Percentiles rank a stretch among this genome's conserved stretches.
These are phyloP conservation scores for Heracleum sosnowskyi DNA, from an alignment of 129 eudicot genomes.

Conservation along the genomic window DNA sequence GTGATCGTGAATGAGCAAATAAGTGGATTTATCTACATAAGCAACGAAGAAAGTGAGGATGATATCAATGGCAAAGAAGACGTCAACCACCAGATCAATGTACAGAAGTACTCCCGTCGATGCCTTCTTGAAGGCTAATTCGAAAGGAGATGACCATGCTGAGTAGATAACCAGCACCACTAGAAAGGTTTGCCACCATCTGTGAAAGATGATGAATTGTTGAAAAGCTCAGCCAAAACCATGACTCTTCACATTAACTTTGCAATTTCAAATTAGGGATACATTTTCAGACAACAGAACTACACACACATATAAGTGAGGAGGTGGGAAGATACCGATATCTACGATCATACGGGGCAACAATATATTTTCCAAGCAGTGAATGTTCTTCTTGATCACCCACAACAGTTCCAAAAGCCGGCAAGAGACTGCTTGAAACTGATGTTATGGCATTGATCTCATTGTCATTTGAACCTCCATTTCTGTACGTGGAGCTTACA, in stretches of 20 bases:
- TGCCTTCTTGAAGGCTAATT: conserved; percentile 64
- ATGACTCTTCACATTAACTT: neutral
- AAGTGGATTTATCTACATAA: conserved; percentile 66
- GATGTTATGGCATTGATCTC: conserved; percentile 42
- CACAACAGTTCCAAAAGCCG: conserved; percentile 76
- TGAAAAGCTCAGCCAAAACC: neutral
- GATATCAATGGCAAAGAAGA: conserved; percentile 61
- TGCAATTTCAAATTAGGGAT: neutral
- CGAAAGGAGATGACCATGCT: conserved; percentile 86
- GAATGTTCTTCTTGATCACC: conserved; percentile 38
- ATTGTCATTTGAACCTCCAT: conserved; percentile 39
- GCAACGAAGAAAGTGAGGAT: conserved; percentile 79
- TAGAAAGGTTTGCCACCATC: conserved; percentile 88
- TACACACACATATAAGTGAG: neutral
- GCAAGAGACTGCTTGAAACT: conserved; percentile 70
- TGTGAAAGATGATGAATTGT: conserved; percentile 3
- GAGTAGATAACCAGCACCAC: conserved; percentile 77
- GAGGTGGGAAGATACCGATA: conserved; percentile 35
- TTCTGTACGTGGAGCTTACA: neutral
- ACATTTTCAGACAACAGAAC: neutral
- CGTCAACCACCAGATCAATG: conserved; percentile 57
- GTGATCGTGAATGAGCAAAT: conserved; percentile 65
- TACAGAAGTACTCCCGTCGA: conserved; percentile 50
- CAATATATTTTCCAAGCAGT: conserved; percentile 36
- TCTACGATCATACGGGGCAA: conserved; percentile 81